Base-by-base conservation (phyloP, 164 flowering plant species). In the Annona cherimola region DNA sequence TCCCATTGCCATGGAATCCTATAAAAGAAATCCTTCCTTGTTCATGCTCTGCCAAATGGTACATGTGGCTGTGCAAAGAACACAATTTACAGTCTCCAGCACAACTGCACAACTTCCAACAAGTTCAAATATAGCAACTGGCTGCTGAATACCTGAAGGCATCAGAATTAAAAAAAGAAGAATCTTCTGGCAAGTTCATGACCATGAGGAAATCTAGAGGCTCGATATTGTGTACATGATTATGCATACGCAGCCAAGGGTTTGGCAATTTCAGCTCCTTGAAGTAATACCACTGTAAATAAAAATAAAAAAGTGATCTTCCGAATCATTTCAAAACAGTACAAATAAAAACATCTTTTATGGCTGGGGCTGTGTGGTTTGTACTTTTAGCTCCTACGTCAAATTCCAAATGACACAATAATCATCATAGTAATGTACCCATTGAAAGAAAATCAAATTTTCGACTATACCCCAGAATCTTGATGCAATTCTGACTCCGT, bases 111-210 rank as follows among this genome's bases (percentile, higher is more conserved):
- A 64, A 40, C 45, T 16, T 42, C 26, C 35, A 43, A 42, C 26
- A 40, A 18, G 9, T 43, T 3, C 0, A 68, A 62, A 4, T 61
- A 6, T 18, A 5, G 7, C 42, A 63, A 61, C 18, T 14, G 65
- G 54, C 50, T 43, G 46, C 76, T 66, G 67, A 84, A 39, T 44
- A 91, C 98, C 96, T 90, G 88, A 90, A 96, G 71, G 60, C 63
- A 75, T 93, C 88, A 42, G 97, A 89, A 77, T 80, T 78, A 80
- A 93, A 93, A 75, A 76, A 82, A n/a, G 90, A 75, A n/a, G 89
- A 81, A 69, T 89, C 87, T 59, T 83, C 94, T 5, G 89, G 85
- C 85, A 86, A 73, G 78, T 84, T 85, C 89, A 89, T 84, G 43
- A 93, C 70, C 41, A 0, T 59, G 39, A 87, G 71, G 76, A 96